These are phyloP conservation scores for Cyphellophora attinorum DNA, from an alignment of 2,329 filamentous ascomycete species.

Conservation along the genomic window DNA sequence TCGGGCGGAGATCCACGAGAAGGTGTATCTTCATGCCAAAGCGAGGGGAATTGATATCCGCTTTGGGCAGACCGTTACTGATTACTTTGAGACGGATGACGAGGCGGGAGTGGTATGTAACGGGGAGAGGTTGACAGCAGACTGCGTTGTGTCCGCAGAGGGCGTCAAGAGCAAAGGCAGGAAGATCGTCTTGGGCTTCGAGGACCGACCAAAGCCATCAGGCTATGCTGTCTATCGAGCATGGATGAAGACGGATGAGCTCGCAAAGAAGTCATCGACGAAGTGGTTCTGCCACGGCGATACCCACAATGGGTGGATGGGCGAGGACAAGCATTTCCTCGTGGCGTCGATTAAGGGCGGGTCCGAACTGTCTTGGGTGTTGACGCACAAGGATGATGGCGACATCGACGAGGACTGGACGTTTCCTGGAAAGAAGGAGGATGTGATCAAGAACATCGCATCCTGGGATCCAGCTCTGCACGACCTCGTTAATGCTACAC, in stretches of 20 bases:
- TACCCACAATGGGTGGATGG: slow-evolving; percentile 38
- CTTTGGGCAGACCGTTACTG: slow-evolving; percentile 21
- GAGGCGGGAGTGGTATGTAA: slow-evolving; percentile 14
- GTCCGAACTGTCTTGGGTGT: slow-evolving; percentile 46
- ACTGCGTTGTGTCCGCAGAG: slow-evolving; percentile 13
- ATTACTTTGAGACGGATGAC: slow-evolving; percentile 27
- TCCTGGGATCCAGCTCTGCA: slow-evolving; percentile 38
- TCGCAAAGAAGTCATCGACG: slow-evolving; percentile 41
- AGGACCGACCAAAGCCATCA: slow-evolving; percentile 25
- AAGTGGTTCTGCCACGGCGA: slow-evolving; percentile 34
- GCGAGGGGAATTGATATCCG: slow-evolving; percentile 21
- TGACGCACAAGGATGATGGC: slow-evolving; percentile 38
- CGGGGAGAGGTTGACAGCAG: slow-evolving; percentile 12
- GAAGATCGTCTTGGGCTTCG: slow-evolving; percentile 20
- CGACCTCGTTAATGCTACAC: slow-evolving; percentile 18
- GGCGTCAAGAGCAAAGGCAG: slow-evolving; percentile 13
- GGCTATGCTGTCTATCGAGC: slow-evolving; percentile 22
- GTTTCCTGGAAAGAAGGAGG: slow-evolving; percentile 42
- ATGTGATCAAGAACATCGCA: slow-evolving; percentile 41
- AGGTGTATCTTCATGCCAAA: slow-evolving; percentile 22
- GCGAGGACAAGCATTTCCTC: slow-evolving; percentile 41
- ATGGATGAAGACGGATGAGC: slow-evolving; percentile 31
- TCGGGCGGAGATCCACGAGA: slow-evolving; percentile 24
- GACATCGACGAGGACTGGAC: slow-evolving; percentile 48
- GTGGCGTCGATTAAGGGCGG: slow-evolving; percentile 44